phyloP scores from a whole-genome alignment of 768 basidiomycete species.

The Epithele typhae region DNA sequence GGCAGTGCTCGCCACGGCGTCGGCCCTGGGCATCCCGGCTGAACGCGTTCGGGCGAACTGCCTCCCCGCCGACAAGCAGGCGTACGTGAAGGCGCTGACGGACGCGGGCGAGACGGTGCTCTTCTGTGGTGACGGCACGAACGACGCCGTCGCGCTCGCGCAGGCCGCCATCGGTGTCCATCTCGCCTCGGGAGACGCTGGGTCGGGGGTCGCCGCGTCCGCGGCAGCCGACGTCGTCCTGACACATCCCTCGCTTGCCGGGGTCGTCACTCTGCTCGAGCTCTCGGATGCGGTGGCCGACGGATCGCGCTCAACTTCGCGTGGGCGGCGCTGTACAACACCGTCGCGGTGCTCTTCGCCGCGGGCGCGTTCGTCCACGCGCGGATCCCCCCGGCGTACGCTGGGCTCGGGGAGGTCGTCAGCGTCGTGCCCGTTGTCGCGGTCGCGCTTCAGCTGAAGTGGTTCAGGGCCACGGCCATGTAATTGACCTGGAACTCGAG shows the following conservation, averaged over 20 bases:
- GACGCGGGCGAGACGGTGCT: constrained; percentile 28
- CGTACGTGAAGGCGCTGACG: constrained; percentile 26
- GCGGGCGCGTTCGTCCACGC: constrained; percentile 42
- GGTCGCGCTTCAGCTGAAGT: constrained; percentile 29
- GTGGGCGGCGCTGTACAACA: constrained; percentile 40
- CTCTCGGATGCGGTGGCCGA: constrained; percentile 29
- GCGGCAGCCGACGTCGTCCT: constrained; percentile 47
- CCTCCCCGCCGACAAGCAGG: constrained; percentile 43
- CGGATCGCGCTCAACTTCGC: constrained; percentile 33
- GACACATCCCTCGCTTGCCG: constrained; percentile 26
- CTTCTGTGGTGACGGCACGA: constrained; percentile 50
- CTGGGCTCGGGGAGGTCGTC: constrained; percentile 40
- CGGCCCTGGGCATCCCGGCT: constrained; percentile 33
- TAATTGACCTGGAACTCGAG: too few species aligned
- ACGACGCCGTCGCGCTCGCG: constrained; percentile 47
- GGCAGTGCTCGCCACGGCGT: constrained; percentile 40
- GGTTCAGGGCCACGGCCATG: too few species aligned
- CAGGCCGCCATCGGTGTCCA: constrained; percentile 46
- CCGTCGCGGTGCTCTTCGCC: constrained; percentile 45
- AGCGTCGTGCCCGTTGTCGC: constrained; percentile 39
- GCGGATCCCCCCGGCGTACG: constrained; percentile 37
- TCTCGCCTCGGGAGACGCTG: constrained; percentile 28
- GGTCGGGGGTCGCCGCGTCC: constrained; percentile 36
- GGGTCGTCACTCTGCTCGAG: constrained; percentile 36
- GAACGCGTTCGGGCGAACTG: constrained; percentile 38